A percentile compares a stretch with the other conserved stretches of the same genome.
Evolutionary conservation across 305 asterid species (phyloP).

Genomic region (Plantago lanceolata): DNA sequence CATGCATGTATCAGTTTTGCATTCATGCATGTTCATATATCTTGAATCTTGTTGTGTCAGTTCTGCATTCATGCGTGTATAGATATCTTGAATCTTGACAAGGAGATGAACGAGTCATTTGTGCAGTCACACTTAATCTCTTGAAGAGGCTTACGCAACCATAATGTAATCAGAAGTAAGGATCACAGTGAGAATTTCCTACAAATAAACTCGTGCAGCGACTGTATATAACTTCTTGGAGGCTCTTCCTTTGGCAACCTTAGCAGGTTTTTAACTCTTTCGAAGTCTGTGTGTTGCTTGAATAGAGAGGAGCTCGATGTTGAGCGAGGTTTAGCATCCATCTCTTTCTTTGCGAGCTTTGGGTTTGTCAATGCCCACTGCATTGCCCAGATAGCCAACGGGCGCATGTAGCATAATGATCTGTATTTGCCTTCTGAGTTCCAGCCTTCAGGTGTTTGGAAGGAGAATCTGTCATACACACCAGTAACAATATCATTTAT

Average conservation of each 20-base stretch:
- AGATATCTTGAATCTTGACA: not conserved
- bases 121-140: not conserved
- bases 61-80: too few relatives aligned
- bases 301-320: not conserved
- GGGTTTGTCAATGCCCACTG: slow-evolving; percentile 34
- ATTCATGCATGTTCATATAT: too few relatives aligned
- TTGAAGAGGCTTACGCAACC: not conserved
- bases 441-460: slow-evolving; percentile 43
- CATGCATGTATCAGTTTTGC: not conserved
- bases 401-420: slow-evolving; percentile 38
- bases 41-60: not conserved
- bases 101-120: not conserved
- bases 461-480: slow-evolving; percentile 21
- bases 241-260: slow-evolving; percentile 36
- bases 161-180: not conserved
- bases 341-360: slow-evolving; percentile 5
- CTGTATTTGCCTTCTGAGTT: slow-evolving; percentile 28
- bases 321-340: not conserved
- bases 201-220: slow-evolving; percentile 35
- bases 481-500: not conserved
- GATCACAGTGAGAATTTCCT: slow-evolving; percentile 14
- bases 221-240: slow-evolving; percentile 31
- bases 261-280: slow-evolving; percentile 30
- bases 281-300: slow-evolving; percentile 29
- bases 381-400: slow-evolving; percentile 39